Evolutionary conservation across 768 basidiomycete genomes (phyloP).

Genomic region (Boletus subcaerulescens): DNA sequence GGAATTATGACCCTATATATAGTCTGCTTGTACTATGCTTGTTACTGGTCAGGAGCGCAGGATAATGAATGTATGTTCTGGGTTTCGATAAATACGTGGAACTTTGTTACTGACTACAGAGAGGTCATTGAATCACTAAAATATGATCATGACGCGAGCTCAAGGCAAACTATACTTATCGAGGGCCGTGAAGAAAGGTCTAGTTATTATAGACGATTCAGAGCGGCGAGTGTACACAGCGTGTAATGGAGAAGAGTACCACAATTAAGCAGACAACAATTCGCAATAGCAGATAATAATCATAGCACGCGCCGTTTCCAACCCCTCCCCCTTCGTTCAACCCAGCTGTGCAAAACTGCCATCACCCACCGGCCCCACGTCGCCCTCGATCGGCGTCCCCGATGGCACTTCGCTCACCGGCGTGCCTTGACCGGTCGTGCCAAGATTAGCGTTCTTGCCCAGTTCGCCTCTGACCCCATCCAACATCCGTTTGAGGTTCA

Average conservation of each 20-base stretch:
- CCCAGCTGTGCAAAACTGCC: conserved; percentile 53
- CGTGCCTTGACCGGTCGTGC: conserved; percentile 61
- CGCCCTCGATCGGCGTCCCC: conserved; percentile 45
- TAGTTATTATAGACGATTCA: conserved; percentile 4
- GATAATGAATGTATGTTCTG: no score
- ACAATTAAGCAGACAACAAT: conserved; percentile 16
- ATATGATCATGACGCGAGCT: no score
- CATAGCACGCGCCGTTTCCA: conserved; percentile 5
- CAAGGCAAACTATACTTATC: no score
- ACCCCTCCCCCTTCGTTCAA: conserved; percentile 15
- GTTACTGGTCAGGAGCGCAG: no score
- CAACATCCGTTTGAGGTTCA: conserved; percentile 66
- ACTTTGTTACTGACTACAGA: no score
- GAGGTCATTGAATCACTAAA: no score
- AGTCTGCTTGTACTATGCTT: not conserved
- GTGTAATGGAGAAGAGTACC: not conserved
- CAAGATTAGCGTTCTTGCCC: conserved; percentile 49
- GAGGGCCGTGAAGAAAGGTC: not conserved
- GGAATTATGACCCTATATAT: not conserved
- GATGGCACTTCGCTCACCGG: conserved; percentile 51
- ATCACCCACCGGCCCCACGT: conserved; percentile 53
- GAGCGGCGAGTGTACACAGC: conserved; percentile 4
- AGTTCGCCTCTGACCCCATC: conserved; percentile 67
- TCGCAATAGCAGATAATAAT: conserved; percentile 28
- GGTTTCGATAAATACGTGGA: no score